A percentile compares a stretch with the other conserved stretches of the same genome.
phyloP scores from a whole-genome alignment of 2,329 filamentous ascomycete species.

The Aotearoamyces nothofagi region DNA sequence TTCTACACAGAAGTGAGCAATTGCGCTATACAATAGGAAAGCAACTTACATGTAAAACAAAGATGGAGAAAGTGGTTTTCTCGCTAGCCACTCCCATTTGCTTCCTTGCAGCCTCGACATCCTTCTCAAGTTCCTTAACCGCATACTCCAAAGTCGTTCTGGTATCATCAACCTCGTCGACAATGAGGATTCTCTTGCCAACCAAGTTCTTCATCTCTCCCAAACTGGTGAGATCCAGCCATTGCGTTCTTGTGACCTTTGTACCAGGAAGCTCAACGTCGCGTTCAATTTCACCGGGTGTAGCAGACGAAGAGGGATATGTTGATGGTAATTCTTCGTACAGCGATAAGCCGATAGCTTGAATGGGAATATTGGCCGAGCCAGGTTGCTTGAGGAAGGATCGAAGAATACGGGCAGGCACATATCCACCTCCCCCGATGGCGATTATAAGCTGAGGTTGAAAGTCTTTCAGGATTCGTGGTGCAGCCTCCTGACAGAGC shows the following conservation, averaged over 20 bases:
- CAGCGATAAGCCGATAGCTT: constrained; percentile 93
- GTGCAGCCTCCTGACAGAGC: constrained; percentile 78
- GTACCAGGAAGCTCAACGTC: constrained; percentile 66
- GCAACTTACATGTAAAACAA: constrained; percentile 67
- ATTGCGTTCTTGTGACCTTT: constrained; percentile 94
- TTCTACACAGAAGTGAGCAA: constrained; percentile 37
- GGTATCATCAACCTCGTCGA: constrained; percentile 93
- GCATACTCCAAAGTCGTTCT: constrained; percentile 89
- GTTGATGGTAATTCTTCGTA: constrained; percentile 66
- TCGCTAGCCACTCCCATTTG: constrained; percentile 53
- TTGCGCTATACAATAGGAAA: too few relatives aligned
- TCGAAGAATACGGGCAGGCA: constrained; percentile 89
- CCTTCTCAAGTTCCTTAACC: constrained; percentile 85
- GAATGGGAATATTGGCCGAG: constrained; percentile 90
- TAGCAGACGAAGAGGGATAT: constrained; percentile 33
- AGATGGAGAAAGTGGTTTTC: constrained; percentile 86
- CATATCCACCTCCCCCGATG: constrained; percentile 93
- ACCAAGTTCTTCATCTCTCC: constrained; percentile 76
- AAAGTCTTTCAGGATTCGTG: constrained; percentile 69
- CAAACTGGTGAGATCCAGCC: constrained; percentile 79
- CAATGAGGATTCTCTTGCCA: constrained; percentile 82
- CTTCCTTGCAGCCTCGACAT: constrained; percentile 68
- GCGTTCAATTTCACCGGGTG: constrained; percentile 21
- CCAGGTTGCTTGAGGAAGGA: constrained; percentile 90
- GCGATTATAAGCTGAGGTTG: constrained; percentile 95